phyloP scores from a whole-genome alignment of 441 rosid genomes.

The Euphorbia neoarborescens region DNA sequence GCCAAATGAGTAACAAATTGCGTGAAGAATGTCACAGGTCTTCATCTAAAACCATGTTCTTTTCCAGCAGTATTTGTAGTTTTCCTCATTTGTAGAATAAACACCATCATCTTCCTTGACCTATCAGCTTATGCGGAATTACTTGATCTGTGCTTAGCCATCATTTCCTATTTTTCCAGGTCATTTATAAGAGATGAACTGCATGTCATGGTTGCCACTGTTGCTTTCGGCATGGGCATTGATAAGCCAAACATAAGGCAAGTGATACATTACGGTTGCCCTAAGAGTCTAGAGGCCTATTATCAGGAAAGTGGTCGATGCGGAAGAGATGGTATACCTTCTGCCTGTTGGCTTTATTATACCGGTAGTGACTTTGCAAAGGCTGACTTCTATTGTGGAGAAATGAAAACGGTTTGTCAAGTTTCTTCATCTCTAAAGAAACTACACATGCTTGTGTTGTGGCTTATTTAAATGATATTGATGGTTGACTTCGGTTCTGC shows the following conservation, averaged over 20 bases:
- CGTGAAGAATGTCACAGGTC: constrained; percentile 46
- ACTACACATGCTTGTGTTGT: not conserved
- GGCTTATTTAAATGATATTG: constrained; percentile 9
- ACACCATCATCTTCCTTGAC: not conserved
- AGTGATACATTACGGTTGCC: constrained; percentile 50
- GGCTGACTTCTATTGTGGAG: constrained; percentile 44
- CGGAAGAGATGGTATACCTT: constrained; percentile 49
- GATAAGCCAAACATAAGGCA: constrained; percentile 47
- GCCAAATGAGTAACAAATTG: constrained; percentile 41
- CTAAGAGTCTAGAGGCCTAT: constrained; percentile 44
- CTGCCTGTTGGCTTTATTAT: constrained; percentile 51
- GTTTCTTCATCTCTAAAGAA: constrained; percentile 12
- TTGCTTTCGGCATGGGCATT: constrained; percentile 55
- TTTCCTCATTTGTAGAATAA: not conserved
- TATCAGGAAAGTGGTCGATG: constrained; percentile 53
- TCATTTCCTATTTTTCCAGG: constrained; percentile 20
- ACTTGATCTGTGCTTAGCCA: constrained; percentile 10
- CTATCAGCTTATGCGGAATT: constrained; percentile 1
- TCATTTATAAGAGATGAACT: constrained; percentile 42
- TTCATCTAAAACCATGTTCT: constrained; percentile 9
- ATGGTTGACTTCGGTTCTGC: not conserved
- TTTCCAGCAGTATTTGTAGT: constrained; percentile 2
- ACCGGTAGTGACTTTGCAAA: constrained; percentile 39
- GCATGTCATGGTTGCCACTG: constrained; percentile 44
- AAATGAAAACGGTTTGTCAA: constrained; percentile 30